phyloP scores from a whole-genome alignment of 768 basidiomycete species.

The Piloderma croceum region DNA sequence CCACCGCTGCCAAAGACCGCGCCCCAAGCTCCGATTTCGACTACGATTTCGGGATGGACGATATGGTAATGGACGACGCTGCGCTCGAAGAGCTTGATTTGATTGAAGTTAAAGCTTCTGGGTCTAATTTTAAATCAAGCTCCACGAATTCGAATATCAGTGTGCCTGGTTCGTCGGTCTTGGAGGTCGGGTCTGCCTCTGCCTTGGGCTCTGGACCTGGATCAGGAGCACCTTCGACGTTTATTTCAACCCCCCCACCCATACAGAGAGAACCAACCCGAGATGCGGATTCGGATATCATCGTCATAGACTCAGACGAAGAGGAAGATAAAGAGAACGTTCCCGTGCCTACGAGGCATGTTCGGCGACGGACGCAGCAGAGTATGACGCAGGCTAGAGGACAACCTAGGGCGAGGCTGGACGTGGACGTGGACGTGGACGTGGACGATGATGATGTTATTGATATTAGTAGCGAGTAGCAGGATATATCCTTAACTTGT shows the following conservation, averaged over 20 bases:
- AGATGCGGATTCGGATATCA: conserved; percentile 34
- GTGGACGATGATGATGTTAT: conserved; percentile 3
- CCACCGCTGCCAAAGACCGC: conserved; percentile 9
- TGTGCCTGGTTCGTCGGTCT: no score
- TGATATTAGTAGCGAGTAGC: no score
- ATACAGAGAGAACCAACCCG: no score
- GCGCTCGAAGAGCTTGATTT: conserved; percentile 36
- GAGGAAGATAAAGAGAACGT: conserved; percentile 62
- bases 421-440: conserved; percentile 18
- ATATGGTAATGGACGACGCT: conserved; percentile 31
- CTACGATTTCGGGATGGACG: conserved; percentile 30
- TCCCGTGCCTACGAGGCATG: conserved; percentile 45
- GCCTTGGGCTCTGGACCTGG: no score
- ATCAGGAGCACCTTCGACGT: no score
- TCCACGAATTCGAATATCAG: no score
- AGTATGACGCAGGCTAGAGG: no score
- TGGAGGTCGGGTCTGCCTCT: no score
- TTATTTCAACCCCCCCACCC: no score
- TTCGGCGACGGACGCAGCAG: conserved; percentile 31
- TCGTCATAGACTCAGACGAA: conserved; percentile 41
- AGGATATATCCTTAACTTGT: no score
- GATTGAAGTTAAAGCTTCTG: conserved; percentile 28
- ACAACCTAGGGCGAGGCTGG: no score
- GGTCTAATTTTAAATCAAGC: no score
- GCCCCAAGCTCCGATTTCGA: conserved; percentile 23